A percentile compares a stretch with the other conserved stretches of the same genome.
These are phyloP conservation scores for Blepharisma stoltei DNA, from an alignment of 73 alveolate species.

Conservation along the genomic window DNA sequence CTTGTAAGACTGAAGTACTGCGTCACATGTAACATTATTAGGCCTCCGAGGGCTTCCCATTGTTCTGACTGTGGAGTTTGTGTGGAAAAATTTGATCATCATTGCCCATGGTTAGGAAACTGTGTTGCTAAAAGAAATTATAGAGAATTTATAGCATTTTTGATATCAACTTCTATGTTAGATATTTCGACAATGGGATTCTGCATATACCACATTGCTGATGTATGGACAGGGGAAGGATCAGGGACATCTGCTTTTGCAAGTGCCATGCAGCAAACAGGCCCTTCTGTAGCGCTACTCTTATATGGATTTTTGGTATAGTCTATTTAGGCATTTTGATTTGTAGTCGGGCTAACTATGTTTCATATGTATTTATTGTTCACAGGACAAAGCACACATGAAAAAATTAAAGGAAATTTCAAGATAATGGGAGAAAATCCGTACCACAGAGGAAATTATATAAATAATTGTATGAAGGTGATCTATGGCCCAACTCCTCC, in stretches of 20 bases:
- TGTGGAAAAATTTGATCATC: slow-evolving; percentile 91
- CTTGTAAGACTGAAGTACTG: slow-evolving; percentile 60
- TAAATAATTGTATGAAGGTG: background rate
- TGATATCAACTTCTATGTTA: slow-evolving; percentile 24
- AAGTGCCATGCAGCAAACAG: background rate
- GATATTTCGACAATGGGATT: background rate
- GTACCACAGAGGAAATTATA: background rate
- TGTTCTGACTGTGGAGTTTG: slow-evolving; percentile 94
- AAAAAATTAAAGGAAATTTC: slow-evolving; percentile 47
- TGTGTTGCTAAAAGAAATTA: slow-evolving; percentile 75
- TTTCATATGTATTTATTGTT: slow-evolving; percentile 63
- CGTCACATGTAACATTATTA: slow-evolving; percentile 78
- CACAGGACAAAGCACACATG: slow-evolving; percentile 69
- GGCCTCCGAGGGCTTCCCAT: slow-evolving; percentile 96
- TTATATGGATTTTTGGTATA: slow-evolving; percentile 3
- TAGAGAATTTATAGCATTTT: slow-evolving; percentile 45
- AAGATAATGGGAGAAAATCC: slow-evolving; percentile 19
- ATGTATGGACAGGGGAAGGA: background rate
- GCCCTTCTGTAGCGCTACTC: background rate
- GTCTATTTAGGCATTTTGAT: slow-evolving; percentile 18
- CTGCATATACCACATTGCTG: background rate
- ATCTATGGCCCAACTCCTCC: slow-evolving; percentile 2
- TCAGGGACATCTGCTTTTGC: background rate
- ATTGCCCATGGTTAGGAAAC: slow-evolving; percentile 78
- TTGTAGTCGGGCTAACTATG: slow-evolving; percentile 42